Base-by-base conservation (phyloP, 2,329 filamentous ascomycete species). In the Aspergillus tamarii region DNA sequence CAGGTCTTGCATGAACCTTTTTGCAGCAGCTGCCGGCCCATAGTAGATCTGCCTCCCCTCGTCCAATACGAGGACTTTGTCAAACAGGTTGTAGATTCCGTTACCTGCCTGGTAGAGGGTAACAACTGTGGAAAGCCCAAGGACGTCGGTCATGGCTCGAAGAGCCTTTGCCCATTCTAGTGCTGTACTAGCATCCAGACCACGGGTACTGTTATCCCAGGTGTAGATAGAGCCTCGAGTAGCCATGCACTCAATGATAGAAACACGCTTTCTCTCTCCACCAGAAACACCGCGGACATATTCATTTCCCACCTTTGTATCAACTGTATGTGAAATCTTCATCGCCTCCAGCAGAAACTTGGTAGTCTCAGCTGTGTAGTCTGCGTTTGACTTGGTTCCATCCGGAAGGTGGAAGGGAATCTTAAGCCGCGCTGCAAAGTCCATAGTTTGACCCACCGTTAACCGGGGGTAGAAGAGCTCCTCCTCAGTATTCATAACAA, bases 61-160 rank as follows among this genome's bases (percentile, higher is more conserved):
- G 53, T 91, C 88, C 4, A 91, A 81, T 10, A 91, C 84, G 0
- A 91, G 80, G 0, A 91, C 88, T 71, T 91, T 91, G 72, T 91
- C 88, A 72, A 91, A 91, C 0, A 88, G 81, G 30, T 89, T 80
- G 72, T 90, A 91, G 63, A 91, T 91, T 28, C 85, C 87, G 60
- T 91, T 89, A 8, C 88, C 87, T 3, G 89, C 89, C 71, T 91
- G 89, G 72, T 92, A 91, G 0, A 91, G 80, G 0, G 88, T 89
- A 14, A 89, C 86, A 54, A 90, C 86, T 0, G 87, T 84, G 0
- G 87, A 79, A 4, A 54, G 23, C 16, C 52, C 52, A 32, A 54
- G 34, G 6, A 88, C 82, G 64, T 91, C 87, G 0, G 88, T 90
- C 83, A 90, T 81, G 7, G 86, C 84, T 10, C 89, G 81, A n/a